Base-by-base conservation (phyloP, 1,139 yeast genomes). In the Pichia norvegensis region DNA sequence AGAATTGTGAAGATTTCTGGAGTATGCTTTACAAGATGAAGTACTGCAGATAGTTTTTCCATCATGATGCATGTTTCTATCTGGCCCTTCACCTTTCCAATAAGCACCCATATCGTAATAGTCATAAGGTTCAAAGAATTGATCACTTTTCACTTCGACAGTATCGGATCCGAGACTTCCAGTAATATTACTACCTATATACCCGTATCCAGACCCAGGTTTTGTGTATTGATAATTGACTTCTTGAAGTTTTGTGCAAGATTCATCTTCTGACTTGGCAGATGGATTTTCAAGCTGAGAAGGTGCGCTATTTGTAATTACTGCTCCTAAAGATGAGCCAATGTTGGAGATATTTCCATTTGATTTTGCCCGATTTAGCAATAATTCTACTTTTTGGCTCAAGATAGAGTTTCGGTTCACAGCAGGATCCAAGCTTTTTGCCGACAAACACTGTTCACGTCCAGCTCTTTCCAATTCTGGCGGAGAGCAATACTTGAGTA, bases 81-180 rank as follows among this genome's bases (percentile, higher is more conserved):
- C 35, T 7, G 9, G 6, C 8, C 8, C 19, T 5, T 31, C 19
- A 29, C 35, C 20, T 16, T 29, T 40, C 33, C 45, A 43, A 42
- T 25, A 38, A 7, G 42, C 43, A 33, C 45, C 38, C 4, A 52
- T 41, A 40, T 55, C 57, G 41, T 61, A 62, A 36, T 50, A 42
- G 20, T 61, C 65, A 46, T 52, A 60, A 1, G 65, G 64, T 36
- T 60, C 64, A 48, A 53, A 52, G 37, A 53, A 57, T 10, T 20
- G 16, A 22, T 25, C 23, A 29, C 42, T 16, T 29, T 16, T 5
- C 11, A 43, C 29, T 35, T 27, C 27, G 4, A n/a, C n/a, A 13
- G 20, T 16, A 7, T 31, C 16, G 7, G 29, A 33, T 2, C n/a
- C 20, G 1, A 20, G n/a, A 10, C 13, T 23, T 11, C 39, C n/a